These are phyloP conservation scores for Marsdenia floribunda DNA, from an alignment of 257 asterid species.

Conservation along the genomic window DNA sequence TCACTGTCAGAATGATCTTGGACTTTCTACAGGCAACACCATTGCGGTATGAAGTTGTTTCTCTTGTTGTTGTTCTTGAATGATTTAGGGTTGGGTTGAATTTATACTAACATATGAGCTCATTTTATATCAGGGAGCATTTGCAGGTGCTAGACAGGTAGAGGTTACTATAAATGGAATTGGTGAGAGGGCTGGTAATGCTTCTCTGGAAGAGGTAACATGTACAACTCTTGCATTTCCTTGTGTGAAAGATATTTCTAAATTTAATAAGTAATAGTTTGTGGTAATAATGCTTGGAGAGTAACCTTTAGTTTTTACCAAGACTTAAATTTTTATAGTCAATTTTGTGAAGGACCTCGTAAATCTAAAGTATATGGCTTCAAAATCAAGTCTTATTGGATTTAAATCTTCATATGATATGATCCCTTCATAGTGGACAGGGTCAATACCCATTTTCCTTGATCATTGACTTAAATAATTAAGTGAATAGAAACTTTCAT, in stretches of 20 bases:
- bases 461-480: background rate
- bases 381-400: background rate
- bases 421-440: too few species aligned
- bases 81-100: constrained; percentile 12
- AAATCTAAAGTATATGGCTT: background rate
- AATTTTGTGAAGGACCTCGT: background rate
- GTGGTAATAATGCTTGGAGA: background rate
- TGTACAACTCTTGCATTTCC: background rate
- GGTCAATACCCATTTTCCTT: background rate
- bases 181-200: constrained; percentile 99
- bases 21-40: constrained; percentile 90
- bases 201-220: constrained; percentile 88
- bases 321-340: background rate
- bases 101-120: constrained; percentile 13
- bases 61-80: constrained; percentile 5
- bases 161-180: constrained; percentile 97
- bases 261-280: background rate
- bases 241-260: background rate
- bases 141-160: constrained; percentile 92
- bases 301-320: background rate
- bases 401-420: background rate
- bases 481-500: background rate
- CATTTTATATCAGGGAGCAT: constrained; percentile 63
- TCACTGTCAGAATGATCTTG: constrained; percentile 97
- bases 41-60: constrained; percentile 49